Base-by-base conservation (phyloP, 2,329 filamentous ascomycete genomes). In the Aspergillus hiratsukae region DNA sequence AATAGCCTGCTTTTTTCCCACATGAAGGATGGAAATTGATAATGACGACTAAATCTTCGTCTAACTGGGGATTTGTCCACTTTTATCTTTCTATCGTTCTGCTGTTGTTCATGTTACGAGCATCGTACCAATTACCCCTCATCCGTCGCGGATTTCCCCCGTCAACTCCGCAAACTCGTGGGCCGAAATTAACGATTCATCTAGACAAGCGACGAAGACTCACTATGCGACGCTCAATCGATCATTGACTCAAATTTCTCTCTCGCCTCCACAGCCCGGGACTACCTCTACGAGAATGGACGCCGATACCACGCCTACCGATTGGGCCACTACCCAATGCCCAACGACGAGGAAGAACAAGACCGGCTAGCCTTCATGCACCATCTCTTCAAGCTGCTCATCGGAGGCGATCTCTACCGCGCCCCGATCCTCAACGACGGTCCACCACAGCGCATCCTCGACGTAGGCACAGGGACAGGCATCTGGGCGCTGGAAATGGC, bases 281-380 rank as follows among this genome's bases (percentile, higher is more conserved):
- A 72, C 55, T 75, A 72, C 61, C 65, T 58, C 55, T 72, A 73
- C 54, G 74, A 76, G 61, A 76, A 77, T 58, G 75, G 75, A 54
- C 72, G 75, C 17, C 72, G 74, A 41, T 77, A 77, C 55, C 74
- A 76, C 58, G 73, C 73, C 58, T 77, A 75, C 62, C 71, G 73
- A 46, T 67, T 71, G 48, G 75, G 75, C 49, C 68, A 73, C 64
- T 77, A 77, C 54, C 70, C 72, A 27, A 65, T 75, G 29, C 75
- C 75, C 9, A 78, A 77, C 60, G 75, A 78, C 58, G 71, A 77
- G 57, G 68, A 72, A 63, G 75, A 77, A 58, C 75, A 77, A 61
- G 74, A 77, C 57, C 74, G 74, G 19, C 66, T 76, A 45, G 68
- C 70, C 48, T 60, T 77, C 51, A 66, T 72, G 55, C 75, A 78